phyloP scores from a whole-genome alignment of 306 rosid genomes.

The Quercus engelmannii region DNA sequence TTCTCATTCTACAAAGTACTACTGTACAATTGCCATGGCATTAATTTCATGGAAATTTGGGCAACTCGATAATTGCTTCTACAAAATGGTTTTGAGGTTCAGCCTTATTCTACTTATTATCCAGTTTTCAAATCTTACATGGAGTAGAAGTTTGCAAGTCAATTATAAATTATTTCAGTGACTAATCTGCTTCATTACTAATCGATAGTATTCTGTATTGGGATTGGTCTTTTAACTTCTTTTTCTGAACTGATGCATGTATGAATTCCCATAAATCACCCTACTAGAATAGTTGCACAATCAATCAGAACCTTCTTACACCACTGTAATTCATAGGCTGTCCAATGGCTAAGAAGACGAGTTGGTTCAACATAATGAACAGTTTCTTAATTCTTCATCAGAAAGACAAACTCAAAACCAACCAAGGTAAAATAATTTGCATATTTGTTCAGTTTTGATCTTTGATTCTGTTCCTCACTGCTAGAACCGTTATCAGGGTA shows the following conservation, averaged over 20 bases:
- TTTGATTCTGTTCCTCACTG: constrained; percentile 19
- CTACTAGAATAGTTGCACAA: constrained; percentile 14
- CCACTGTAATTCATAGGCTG: constrained; percentile 27
- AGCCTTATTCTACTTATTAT: background rate
- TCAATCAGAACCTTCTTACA: constrained; percentile 9
- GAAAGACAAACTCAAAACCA: constrained; percentile 55
- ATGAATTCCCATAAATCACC: background rate
- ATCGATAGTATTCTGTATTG: background rate
- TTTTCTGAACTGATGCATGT: background rate
- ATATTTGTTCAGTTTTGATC: background rate
- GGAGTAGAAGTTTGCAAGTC: background rate
- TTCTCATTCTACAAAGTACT: too few relatives aligned
- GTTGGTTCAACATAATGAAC: constrained; percentile 76
- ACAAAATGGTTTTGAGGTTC: background rate
- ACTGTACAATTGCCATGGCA: background rate
- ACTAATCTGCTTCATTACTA: background rate
- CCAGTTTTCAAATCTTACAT: background rate
- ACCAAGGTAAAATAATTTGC: constrained; percentile 45
- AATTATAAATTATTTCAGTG: background rate
- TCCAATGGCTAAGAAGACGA: constrained; percentile 75
- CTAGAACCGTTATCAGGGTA: constrained; percentile 35
- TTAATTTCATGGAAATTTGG: too few relatives aligned
- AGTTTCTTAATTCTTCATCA: constrained; percentile 42
- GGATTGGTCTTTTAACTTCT: background rate
- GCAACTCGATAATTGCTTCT: constrained; percentile 7